Evolutionary conservation across 108 stramenopile genomes (phyloP), one percentile per base, ranked within the genome.

Genomic region (Cyclotella atomus): DNA sequence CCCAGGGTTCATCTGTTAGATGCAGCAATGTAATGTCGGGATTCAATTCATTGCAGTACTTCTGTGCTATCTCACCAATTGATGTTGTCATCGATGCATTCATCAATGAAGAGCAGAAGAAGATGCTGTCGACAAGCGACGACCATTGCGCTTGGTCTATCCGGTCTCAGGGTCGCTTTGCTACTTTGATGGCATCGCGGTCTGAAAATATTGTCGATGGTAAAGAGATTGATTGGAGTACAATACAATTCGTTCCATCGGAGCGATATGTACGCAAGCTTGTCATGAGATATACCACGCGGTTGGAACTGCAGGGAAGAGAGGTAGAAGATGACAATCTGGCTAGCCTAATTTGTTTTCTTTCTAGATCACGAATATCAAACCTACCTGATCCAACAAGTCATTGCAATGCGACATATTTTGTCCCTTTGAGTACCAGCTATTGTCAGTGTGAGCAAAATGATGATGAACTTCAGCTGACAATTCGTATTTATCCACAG

Each of bases 401-500:
- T 52, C 71, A 66, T 34, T 85, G 77, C n/a, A 55, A 83, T 47
- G 44, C 85, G 0, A 75, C 78, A 3, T 90, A 83, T 75, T 43
- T 12, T 9, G 21, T 88, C 2, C 84, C 84, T 17, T 16, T 38
- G 7, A 28, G 10, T 45, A 0, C 33, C 28, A 30, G 44, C 2
- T 27, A 50, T 17, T 19, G 28, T 6, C 32, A 21, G 52, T 28
- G 29, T 21, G 15, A 24, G 12, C 30, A 28, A 14, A 41, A 41
- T 44, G 15, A 14, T 36, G 34, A 23, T 15, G 14, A 54, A 47
- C 54, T 60, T 59, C 3, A 56, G 17, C 45, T 91, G 1, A 44
- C 63, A 3, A 82, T 89, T 53, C 84, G 84, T 43, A 41, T 77
- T 2, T 92, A 73, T 70, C 91, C 91, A 7, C 72, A 86, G 43